Conservation (phyloP, 2,329 filamentous ascomycete species). For the Alternaria sp. region DNA sequence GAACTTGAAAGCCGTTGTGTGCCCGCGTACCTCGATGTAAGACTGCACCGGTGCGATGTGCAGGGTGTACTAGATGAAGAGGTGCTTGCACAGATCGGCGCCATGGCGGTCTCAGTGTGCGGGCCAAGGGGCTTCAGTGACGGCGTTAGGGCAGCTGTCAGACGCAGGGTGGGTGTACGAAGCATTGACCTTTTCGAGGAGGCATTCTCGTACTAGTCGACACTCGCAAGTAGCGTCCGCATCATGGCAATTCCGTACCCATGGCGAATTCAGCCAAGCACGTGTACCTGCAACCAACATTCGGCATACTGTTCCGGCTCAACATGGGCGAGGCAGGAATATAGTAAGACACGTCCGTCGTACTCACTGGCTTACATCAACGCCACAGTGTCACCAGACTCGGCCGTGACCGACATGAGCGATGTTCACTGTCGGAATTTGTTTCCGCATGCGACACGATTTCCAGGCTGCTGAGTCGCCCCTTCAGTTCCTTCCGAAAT, state of each 20-base stretch:
- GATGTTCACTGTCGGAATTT: background rate
- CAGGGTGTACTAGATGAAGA: slow-evolving; percentile 76
- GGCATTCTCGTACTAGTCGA: slow-evolving; percentile 65
- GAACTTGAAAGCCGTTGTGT: slow-evolving; percentile 66
- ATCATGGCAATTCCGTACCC: background rate
- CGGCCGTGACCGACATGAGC: background rate
- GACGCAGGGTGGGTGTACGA: slow-evolving; percentile 65
- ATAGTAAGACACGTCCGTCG: background rate
- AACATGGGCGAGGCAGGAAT: background rate
- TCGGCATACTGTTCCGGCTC: background rate
- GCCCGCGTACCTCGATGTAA: slow-evolving; percentile 72
- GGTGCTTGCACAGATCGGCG: slow-evolving; percentile 76
- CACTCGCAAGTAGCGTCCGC: background rate
- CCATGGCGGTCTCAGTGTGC: slow-evolving; percentile 83
- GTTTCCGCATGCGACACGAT: background rate
- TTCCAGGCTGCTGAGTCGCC: background rate
- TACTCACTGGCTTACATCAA: background rate
- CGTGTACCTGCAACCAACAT: background rate
- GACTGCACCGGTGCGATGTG: slow-evolving; percentile 80
- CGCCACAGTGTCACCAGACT: background rate
- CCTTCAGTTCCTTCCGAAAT: background rate
- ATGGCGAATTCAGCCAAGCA: background rate
- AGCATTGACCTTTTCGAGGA: slow-evolving; percentile 78
- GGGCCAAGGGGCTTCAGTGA: slow-evolving; percentile 74
- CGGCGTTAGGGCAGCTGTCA: slow-evolving; percentile 70